These are phyloP conservation scores for Zymoseptoria tritici DNA, from an alignment of 2,329 filamentous ascomycete species.

Conservation along the genomic window DNA sequence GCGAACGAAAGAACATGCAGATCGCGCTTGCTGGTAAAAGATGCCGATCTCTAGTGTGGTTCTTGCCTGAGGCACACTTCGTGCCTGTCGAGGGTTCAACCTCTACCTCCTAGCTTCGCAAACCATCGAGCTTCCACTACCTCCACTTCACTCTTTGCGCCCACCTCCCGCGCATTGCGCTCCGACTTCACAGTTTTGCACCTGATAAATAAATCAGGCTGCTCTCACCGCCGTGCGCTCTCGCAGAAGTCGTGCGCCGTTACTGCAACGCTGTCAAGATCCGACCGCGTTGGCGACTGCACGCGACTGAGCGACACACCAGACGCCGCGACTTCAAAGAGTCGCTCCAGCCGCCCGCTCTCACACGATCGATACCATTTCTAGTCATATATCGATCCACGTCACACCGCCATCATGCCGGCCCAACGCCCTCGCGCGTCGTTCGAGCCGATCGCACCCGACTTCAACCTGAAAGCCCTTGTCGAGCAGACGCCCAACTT, in stretches of 20 bases:
- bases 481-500: conserved; percentile 79
- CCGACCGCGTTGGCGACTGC: background rate
- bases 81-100: background rate
- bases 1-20: background rate
- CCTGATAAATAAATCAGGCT: background rate
- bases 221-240: background rate
- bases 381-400: background rate
- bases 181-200: background rate
- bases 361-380: background rate
- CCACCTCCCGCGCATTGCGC: background rate
- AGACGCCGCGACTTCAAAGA: background rate
- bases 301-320: background rate
- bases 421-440: conserved; percentile 73
- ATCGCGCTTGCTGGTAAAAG: background rate
- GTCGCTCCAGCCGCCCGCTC: background rate
- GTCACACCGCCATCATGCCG: conserved; percentile 52
- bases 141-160: background rate
- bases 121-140: background rate
- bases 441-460: conserved; percentile 83
- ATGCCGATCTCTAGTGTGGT: background rate
- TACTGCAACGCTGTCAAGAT: background rate
- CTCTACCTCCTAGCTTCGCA: background rate
- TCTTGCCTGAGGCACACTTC: background rate
- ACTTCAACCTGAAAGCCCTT: conserved; percentile 68
- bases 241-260: background rate